Evolutionary conservation across 768 basidiomycete genomes (phyloP).

Genomic region (Candolleomyces efflorescens): DNA sequence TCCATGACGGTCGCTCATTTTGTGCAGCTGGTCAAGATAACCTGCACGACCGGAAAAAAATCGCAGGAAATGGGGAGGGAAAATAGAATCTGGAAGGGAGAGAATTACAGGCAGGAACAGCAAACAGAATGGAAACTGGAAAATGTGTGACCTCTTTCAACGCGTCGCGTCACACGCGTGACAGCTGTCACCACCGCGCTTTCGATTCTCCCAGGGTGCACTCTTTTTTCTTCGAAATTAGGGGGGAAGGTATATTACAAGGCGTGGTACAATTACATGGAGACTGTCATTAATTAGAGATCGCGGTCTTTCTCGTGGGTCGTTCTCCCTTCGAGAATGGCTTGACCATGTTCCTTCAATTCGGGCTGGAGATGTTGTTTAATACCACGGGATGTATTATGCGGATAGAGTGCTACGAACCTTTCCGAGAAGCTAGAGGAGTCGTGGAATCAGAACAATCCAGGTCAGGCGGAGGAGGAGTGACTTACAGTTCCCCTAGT

Average conservation of each 20-base stretch:
- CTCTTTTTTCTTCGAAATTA: no score
- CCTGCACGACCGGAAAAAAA: not conserved
- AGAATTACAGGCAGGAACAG: not conserved
- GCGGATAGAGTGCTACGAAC: constrained; percentile 6
- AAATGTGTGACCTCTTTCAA: constrained; percentile 1
- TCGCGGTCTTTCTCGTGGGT: constrained; percentile 27
- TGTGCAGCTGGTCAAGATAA: not conserved
- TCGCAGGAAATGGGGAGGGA: not conserved
- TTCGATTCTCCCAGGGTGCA: not conserved
- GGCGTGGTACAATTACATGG: not conserved
- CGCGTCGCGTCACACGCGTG: constrained; percentile 9
- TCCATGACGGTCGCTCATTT: constrained; percentile 26
- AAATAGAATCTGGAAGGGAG: not conserved
- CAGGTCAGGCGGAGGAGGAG: not conserved
- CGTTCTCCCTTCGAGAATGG: constrained; percentile 48
- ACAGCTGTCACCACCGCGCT: not conserved
- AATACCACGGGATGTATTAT: not conserved
- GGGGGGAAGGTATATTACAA: no score
- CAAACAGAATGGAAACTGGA: not conserved
- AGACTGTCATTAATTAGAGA: not conserved
- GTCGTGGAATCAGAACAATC: not conserved
- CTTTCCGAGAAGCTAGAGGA: constrained; percentile 31
- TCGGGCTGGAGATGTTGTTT: constrained; percentile 21
- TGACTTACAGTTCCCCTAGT: constrained; percentile 38
- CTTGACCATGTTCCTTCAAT: constrained; percentile 49